A percentile compares a stretch with the other conserved stretches of the same genome.
These are phyloP conservation scores for Monosporascus sp. DNA, from an alignment of 2,329 filamentous ascomycete species.

Conservation along the genomic window DNA sequence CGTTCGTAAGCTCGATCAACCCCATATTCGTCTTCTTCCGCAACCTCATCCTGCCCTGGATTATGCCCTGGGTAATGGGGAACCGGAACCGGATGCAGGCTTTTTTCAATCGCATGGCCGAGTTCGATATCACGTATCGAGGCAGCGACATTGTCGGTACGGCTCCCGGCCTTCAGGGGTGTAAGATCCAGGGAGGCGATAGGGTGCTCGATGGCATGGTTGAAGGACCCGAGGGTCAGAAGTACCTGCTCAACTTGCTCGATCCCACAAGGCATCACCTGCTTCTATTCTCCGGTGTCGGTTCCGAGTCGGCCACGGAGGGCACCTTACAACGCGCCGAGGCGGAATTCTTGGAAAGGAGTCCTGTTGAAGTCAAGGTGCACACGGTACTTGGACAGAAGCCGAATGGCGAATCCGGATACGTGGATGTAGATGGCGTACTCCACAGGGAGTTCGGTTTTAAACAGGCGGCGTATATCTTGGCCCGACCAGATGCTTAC, in stretches of 20 bases:
- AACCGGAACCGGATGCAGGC: conserved; percentile 13
- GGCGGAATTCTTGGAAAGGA: conserved; percentile 7
- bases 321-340: conserved; percentile 14
- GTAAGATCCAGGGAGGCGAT: conserved; percentile 38
- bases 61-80: conserved; percentile 30
- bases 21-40: conserved; percentile 31
- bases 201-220: conserved; percentile 34
- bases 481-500: conserved; percentile 24
- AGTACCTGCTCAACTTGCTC: conserved; percentile 18
- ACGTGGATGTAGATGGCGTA: conserved; percentile 15
- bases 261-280: conserved; percentile 17
- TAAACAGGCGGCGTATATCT: conserved; percentile 15
- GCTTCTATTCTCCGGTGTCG: conserved; percentile 21
- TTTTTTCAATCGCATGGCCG: conserved; percentile 31
- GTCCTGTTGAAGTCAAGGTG: conserved; percentile 9
- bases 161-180: conserved; percentile 22
- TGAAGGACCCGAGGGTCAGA: conserved; percentile 8
- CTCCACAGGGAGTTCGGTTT: conserved; percentile 21
- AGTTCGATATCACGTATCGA: conserved; percentile 35
- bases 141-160: conserved; percentile 27
- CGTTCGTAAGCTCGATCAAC: conserved; percentile 29
- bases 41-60: conserved; percentile 32
- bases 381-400: conserved; percentile 15
- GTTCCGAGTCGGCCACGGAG: conserved; percentile 5
- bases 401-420: conserved; percentile 4